Evolutionary conservation across 2,329 filamentous ascomycete genomes (phyloP), one percentile per base, ranked within the genome.

Genomic region (Claviceps quebecensis): DNA sequence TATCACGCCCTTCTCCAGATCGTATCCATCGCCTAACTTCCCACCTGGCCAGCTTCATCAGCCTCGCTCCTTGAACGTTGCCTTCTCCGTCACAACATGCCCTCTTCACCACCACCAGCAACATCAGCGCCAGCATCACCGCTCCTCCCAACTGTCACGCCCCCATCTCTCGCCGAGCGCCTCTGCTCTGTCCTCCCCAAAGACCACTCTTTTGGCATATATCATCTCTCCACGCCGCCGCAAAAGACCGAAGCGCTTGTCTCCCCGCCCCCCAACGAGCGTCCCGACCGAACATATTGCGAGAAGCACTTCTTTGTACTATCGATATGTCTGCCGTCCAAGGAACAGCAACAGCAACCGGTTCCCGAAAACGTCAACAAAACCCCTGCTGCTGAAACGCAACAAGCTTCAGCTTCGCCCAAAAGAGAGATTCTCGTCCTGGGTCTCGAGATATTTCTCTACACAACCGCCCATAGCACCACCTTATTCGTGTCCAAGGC

Each of bases 401-500:
- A 19, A 23, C 37, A 38, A 3, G 26, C 19, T 13, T 6, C 5
- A 3, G 26, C 19, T 13, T 6, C 5, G 2, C 4, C 39, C 16
- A 55, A 59, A 4, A 66, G 63, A 17, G 74, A 81, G 55, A 75
- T 94, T 1, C 69, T 96, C 6, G 75, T 91, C 8, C 83, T 95
- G 53, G 91, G 86, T 16, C 76, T 98, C 56, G 93, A 98, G 64
- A 75, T 96, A 49, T 76, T 93, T 59, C 78, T 98, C 54, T 98
- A 94, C 68, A 86, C 82, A 0, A 95, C 90, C 0, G 77, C 79
- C 45, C 77, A 79, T 59, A 78, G 88, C 23, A 95, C 86, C 1
- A 96, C 87, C 4, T 77, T 97, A 50, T 98, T 98, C 65, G 84
- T 98, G 23, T 91, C 90, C 56, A 98, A 98, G 68, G 93, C 93